Evolutionary conservation across 2,329 filamentous ascomycete species (phyloP), one percentile per base, ranked within the genome.

Genomic region (Phialophora macrospora): DNA sequence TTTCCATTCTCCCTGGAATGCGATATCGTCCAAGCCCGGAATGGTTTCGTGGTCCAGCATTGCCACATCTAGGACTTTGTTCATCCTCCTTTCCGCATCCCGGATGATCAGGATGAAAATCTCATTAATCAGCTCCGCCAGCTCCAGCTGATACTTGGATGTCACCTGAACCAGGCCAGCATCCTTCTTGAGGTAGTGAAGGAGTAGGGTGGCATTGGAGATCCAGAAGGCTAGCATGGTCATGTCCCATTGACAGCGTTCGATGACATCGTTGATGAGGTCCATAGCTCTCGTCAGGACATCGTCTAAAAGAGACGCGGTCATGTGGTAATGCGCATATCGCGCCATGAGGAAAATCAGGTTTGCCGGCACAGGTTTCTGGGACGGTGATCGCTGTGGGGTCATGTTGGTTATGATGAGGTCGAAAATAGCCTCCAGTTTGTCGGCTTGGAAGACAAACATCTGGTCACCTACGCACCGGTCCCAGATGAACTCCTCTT

Each of bases 41-140:
- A 99, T 99, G 0, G 93, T 97, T 79, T 99, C 95, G 77, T 98
- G 94, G 73, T 99, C 95, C 57, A 99, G 85, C 90, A 99, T 97
- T 22, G 93, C 93, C 30, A 87, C 84, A 75, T 98, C 94, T 51
- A 99, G 82, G 41, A 97, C 92, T 79, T 97, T 98, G 81, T 99
- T 95, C 82, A 99, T 91, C 69, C 95, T 89, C 71, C 95, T 86
- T 80, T 99, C 95, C 2, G 95, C 95, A 76, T 99, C 95, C 71
- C 95, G 87, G 70, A 99, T 96, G 74, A 99, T 97, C 38, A 99
- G 83, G 67, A 99, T 97, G 75, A 97, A 99, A 30, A 98, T 99
- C 77, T 99, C 95, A 73, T 98, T 97, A 76, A 98, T 91, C 55
- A 98, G 84, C 78, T 99, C 95, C 1, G 93, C 90, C 70, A 99